Evolutionary conservation across 2,329 filamentous ascomycete species (phyloP), one percentile per base, ranked within the genome.

Genomic region (Arthrobotrys sinensis): DNA sequence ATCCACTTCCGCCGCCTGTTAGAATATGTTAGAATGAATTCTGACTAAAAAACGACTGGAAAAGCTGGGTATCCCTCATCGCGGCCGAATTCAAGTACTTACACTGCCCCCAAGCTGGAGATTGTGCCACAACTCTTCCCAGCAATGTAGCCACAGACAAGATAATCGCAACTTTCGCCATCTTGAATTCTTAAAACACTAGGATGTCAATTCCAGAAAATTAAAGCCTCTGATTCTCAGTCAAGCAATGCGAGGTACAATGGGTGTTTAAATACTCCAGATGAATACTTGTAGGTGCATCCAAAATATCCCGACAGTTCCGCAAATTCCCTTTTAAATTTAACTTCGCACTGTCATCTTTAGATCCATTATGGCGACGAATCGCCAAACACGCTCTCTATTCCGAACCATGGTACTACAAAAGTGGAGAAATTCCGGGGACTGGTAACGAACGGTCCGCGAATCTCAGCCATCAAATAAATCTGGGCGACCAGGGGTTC

Each of bases 1-100:
- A 66, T 46, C 62, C 62, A 19, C 46, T 66, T 52, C 62, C 62
- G 14, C 62, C 62, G 19, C 62, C 62, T 66, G 11, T 1, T 24
- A 48, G 45, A 14, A 24, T 48, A 66, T 32, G 8, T 46, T 6
- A 32, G 45, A 4, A 38, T 50, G 8, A 38, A 32, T 10, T 38
- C 1, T 11, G 16, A 11, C 16, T 43, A 45, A 24, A 4, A 14
- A 5, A 40, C 24, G 19, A 38, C 14, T 16, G 19, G 36, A 45
- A 43, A 45, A 24, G 16, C 3, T 45, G 36, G 16, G 45, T 57
- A 32, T 32, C 34, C 16, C 8, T 8, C 4, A 14, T 36, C n/a
- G 6, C n/a, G n/a, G n/a, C n/a, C n/a, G n/a, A n/a, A n/a, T n/a
- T n/a, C n/a, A n/a, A 16, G 8, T 63, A 64, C 62, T 19, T 38